These are phyloP conservation scores for Sphaerostilbella broomeana DNA, from an alignment of 2,329 filamentous ascomycete species.

Conservation along the genomic window DNA sequence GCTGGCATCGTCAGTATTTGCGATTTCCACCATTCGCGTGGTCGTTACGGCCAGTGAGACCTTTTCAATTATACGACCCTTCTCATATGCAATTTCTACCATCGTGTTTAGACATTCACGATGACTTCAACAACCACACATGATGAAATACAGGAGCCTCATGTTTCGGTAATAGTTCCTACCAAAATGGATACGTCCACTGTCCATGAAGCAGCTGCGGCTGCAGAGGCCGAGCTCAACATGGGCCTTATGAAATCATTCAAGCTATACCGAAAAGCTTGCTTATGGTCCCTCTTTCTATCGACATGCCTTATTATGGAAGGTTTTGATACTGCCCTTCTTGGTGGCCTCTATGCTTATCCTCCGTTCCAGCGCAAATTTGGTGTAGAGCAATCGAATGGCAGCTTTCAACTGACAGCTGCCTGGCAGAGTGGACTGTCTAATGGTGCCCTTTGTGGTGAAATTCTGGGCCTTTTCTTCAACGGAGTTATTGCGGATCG, in stretches of 20 bases:
- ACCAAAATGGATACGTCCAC: slow-evolving; percentile 14
- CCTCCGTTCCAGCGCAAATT: slow-evolving; percentile 34
- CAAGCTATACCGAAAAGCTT: slow-evolving; percentile 34
- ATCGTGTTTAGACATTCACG: neutral
- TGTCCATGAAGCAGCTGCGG: slow-evolving; percentile 19
- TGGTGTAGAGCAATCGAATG: slow-evolving; percentile 29
- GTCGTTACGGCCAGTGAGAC: too few species aligned
- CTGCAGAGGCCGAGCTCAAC: slow-evolving; percentile 29
- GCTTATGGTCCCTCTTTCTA: slow-evolving; percentile 32
- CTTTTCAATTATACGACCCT: too few species aligned
- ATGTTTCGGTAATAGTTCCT: neutral
- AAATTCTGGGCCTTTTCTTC: slow-evolving; percentile 44
- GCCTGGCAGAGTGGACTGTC: slow-evolving; percentile 47
- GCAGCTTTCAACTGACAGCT: slow-evolving; percentile 39
- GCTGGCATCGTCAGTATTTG: too few species aligned
- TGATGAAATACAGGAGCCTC: neutral
- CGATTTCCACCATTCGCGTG: too few species aligned
- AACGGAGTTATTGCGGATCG: slow-evolving; percentile 43
- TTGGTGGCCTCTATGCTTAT: slow-evolving; percentile 37
- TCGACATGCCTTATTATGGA: slow-evolving; percentile 35
- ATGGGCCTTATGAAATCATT: slow-evolving; percentile 29
- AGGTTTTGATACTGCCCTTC: slow-evolving; percentile 34
- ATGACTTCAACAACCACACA: neutral
- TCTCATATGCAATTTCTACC: neutral
- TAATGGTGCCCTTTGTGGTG: slow-evolving; percentile 41